These are phyloP conservation scores for Ustilago nuda DNA, from an alignment of 1,284 basidiomycete species.

Conservation along the genomic window DNA sequence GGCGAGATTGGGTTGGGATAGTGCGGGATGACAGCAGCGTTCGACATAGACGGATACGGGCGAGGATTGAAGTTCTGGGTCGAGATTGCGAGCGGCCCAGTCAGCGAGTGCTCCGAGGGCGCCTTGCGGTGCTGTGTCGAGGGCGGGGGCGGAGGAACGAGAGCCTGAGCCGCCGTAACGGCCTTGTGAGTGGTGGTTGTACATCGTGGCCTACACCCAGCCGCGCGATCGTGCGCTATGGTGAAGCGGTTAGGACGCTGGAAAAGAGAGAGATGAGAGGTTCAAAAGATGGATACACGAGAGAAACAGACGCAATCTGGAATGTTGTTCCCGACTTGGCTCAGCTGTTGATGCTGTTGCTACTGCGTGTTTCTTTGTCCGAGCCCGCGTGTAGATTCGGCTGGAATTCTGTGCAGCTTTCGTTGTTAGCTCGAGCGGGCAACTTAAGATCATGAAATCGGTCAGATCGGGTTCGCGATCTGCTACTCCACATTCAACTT, in stretches of 20 bases:
- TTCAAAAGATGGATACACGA: neutral
- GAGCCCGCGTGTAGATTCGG: conserved; percentile 1
- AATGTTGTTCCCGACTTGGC: conserved; percentile 1
- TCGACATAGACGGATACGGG: conserved; percentile 69
- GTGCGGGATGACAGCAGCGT: conserved; percentile 87
- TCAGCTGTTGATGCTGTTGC: neutral
- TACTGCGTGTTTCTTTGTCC: conserved; percentile 5
- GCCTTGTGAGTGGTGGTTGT: conserved; percentile 46
- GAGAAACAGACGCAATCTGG: conserved; percentile 4
- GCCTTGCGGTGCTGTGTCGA: conserved; percentile 41
- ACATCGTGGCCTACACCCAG: conserved; percentile 20
- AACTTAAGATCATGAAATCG: neutral
- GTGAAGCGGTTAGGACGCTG: neutral
- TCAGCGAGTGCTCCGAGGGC: conserved; percentile 56
- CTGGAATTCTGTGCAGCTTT: conserved; percentile 4
- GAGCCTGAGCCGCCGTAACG: conserved; percentile 36
- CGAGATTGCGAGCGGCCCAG: conserved; percentile 60
- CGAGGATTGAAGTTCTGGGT: conserved; percentile 53
- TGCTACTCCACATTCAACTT: conserved; percentile 3
- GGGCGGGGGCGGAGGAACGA: conserved; percentile 20
- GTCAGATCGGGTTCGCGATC: neutral
- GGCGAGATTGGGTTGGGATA: conserved; percentile 89
- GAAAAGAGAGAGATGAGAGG: neutral
- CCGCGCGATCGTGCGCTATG: neutral
- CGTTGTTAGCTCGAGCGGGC: conserved; percentile 6